Conservation (phyloP, 768 basidiomycete genomes). For the Termitomyces sp. region DNA sequence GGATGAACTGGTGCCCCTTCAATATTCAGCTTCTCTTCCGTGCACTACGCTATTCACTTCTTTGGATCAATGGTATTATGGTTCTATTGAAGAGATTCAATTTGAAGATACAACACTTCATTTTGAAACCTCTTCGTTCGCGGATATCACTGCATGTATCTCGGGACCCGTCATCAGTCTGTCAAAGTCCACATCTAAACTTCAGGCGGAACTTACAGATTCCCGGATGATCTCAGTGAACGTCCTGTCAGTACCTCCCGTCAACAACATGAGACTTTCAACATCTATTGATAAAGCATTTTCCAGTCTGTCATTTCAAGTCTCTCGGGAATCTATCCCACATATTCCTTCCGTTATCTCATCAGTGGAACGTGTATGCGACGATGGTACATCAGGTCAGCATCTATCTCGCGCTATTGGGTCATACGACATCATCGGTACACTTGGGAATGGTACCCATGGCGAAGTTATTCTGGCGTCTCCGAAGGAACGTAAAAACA, state of each 20-base stretch:
- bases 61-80: background rate
- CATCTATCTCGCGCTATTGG: background rate
- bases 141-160: constrained; percentile 13
- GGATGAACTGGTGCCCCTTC: no score
- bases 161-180: constrained; percentile 5
- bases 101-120: constrained; percentile 10
- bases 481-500: constrained; percentile 6
- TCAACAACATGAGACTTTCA: background rate
- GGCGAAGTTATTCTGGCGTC: constrained; percentile 25
- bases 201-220: background rate
- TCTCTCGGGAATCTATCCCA: background rate
- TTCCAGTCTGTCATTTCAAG: background rate
- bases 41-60: background rate
- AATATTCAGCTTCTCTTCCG: background rate
- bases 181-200: constrained; percentile 3
- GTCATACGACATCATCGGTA: constrained; percentile 18
- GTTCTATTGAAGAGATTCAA: constrained; percentile 3
- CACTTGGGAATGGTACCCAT: constrained; percentile 24
- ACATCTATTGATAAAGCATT: background rate
- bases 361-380: background rate
- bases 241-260: background rate
- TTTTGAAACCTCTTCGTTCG: constrained; percentile 5
- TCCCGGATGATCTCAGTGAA: background rate
- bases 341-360: constrained; percentile 6
- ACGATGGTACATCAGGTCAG: background rate